Base-by-base conservation (phyloP, 768 basidiomycete genomes). In the Leccinum truebloodii region DNA sequence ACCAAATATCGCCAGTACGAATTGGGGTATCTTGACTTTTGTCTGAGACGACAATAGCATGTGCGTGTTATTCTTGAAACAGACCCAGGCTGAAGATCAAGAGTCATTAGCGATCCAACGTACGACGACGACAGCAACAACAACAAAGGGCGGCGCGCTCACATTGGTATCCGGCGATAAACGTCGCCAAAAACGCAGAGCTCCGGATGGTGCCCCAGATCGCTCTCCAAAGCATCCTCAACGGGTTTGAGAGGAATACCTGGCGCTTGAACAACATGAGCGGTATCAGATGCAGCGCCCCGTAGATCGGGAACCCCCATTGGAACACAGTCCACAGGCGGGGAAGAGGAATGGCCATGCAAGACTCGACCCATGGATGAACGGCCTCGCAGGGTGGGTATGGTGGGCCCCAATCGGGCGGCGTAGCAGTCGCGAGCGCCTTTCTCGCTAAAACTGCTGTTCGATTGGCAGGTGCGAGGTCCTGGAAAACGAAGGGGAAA, bases 271-370 rank as follows among this genome's bases (percentile, higher is more conserved):
- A 93, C 5, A 97, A 77, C 12, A 98, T 76, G 52, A 88, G 81
- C 1, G 96, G 95, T 30, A 97, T 84, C 60, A 97, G 83, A 72
- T 98, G 96, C 34, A 98, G 75, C 0, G 93, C 94, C 22, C 92
- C 88, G 67, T 98, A 98, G 44, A 89, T 84, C 3, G 86, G 89
- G 49, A 90, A 72, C 76, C 91, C 94, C 90, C 84, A 95, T 75
- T 83, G 85, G 72, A 89, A 90, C 6, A 97, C 94, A 18, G 83
- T 78, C 65, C 88, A 81, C 74, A 95, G 90, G 30, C 94, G 86
- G 41, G 69, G 68, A 32, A 81, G 34, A 72, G 77, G 71, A 63
- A 84, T 80, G 2, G 72, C 65, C 14, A 72, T 63, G 65, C 87
- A 89, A 2, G 78, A 80, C 49, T 85, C 80, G 6, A 78, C 65